Evolutionary conservation across 345 rosid genomes (phyloP).

Genomic region (Atalantia buxifolia): DNA sequence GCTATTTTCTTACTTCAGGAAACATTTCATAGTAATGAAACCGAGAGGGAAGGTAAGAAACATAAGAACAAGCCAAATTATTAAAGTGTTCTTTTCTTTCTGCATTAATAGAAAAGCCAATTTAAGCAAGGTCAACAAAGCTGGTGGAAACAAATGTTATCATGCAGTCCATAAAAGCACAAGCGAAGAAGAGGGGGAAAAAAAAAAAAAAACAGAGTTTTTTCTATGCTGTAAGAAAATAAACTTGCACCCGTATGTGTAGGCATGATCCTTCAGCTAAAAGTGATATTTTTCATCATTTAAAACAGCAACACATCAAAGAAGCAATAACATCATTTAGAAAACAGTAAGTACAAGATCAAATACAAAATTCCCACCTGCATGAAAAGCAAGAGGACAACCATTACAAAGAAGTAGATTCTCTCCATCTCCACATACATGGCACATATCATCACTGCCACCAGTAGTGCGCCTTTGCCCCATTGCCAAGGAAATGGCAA

Average conservation of each 20-base stretch:
- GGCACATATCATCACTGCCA: constrained; percentile 82
- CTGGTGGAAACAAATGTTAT: background rate
- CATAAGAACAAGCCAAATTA: background rate
- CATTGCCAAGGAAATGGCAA: constrained; percentile 78
- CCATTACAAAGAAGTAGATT: constrained; percentile 66
- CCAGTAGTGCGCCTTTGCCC: constrained; percentile 72
- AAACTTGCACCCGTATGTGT: background rate
- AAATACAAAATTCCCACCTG: constrained; percentile 38
- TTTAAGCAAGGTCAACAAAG: background rate
- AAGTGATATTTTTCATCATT: background rate
- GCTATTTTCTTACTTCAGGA: background rate
- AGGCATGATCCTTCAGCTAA: background rate
- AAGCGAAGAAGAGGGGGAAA: background rate
- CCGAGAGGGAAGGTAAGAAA: background rate
- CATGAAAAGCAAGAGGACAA: constrained; percentile 92
- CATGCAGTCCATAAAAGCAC: background rate
- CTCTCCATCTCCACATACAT: constrained; percentile 86
- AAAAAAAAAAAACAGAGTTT: background rate
- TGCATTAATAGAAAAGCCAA: background rate
- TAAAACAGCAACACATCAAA: background rate
- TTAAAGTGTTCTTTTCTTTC: background rate
- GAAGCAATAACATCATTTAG: constrained; percentile 4
- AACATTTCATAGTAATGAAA: background rate
- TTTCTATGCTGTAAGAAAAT: background rate
- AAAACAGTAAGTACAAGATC: background rate